Evolutionary conservation across 2,329 filamentous ascomycete species (phyloP), one percentile per base, ranked within the genome.

Genomic region (Fusarium burgessii): DNA sequence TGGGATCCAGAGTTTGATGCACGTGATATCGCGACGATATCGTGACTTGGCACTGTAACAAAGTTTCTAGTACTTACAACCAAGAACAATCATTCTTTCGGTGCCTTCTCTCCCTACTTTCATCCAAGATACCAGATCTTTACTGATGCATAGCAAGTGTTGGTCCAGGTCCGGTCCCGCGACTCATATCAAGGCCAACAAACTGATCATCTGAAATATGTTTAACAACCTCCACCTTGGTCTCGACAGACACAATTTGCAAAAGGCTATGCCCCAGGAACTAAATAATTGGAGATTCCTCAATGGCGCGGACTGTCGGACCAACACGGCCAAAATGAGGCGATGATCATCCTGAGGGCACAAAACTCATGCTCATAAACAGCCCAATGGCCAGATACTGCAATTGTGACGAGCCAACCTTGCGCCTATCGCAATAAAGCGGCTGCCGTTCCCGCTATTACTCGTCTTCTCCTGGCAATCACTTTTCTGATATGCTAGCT

Each of bases 11-110:
- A 45, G 18, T 32, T 33, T 6, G 6, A 17, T 38, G 36, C 55
- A 74, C 58, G 70, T 72, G 70, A 72, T 50, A 45, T 45, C 25
- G 46, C 25, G 20, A 41, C 29, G 32, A 65, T 56, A 25, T 58
- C 50, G 29, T 60, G 38, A 47, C 36, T 15, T 14, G 10, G 8
- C 13, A 0, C 14, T 35, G 29, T 29, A 12, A 36, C 12, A n/a
- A 35, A 35, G 7, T 15, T 51, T 25, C 7, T 2, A 11, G 14
- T 7, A 20, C 10, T 18, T 12, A 11, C 20, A 9, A 20, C n/a
- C 2, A 23, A 9, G 10, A n/a, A 13, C 45, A 20, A 2, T 23
- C 17, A 38, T 5, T 12, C 20, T 6, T n/a, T 38, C 6, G 4
- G 11, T 9, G 4, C n/a, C 25, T 7, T 2, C 0, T 4, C 2